phyloP scores from a whole-genome alignment of 805 yeast species.

The Candida ficus region DNA sequence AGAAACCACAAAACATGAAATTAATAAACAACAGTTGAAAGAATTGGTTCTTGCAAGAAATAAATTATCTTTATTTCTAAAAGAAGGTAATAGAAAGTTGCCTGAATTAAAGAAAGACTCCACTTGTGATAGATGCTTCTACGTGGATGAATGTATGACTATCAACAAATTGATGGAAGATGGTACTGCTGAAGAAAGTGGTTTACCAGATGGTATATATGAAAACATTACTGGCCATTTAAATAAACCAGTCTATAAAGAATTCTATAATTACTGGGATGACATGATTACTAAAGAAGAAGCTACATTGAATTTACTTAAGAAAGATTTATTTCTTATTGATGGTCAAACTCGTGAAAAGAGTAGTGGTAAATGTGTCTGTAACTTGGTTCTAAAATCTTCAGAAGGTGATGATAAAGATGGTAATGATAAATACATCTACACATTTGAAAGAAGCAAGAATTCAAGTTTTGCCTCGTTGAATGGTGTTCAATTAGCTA shows the following conservation, averaged over 20 bases:
- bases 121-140: constrained; percentile 57
- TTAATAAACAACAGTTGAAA: constrained; percentile 51
- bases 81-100: constrained; percentile 41
- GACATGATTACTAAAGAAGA: constrained; percentile 69
- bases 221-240: constrained; percentile 48
- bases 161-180: constrained; percentile 52
- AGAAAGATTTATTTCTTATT: constrained; percentile 55
- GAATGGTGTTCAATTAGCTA: constrained; percentile 42
- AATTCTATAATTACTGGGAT: constrained; percentile 73
- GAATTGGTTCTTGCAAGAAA: constrained; percentile 72
- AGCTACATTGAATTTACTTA: constrained; percentile 42
- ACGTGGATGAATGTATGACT: constrained; percentile 58
- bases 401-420: constrained; percentile 19
- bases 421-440: constrained; percentile 30
- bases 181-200: constrained; percentile 52
- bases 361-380: constrained; percentile 53
- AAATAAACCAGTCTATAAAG: constrained; percentile 34
- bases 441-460: constrained; percentile 42
- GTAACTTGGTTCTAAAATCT: constrained; percentile 39
- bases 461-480: constrained; percentile 11
- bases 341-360: constrained; percentile 55
- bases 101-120: constrained; percentile 52
- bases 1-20: constrained; percentile 49
- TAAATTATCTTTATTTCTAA: constrained; percentile 53
- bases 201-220: constrained; percentile 44